These are phyloP conservation scores for Geotrichum ghanense DNA, from an alignment of 805 yeast species.

Conservation along the genomic window DNA sequence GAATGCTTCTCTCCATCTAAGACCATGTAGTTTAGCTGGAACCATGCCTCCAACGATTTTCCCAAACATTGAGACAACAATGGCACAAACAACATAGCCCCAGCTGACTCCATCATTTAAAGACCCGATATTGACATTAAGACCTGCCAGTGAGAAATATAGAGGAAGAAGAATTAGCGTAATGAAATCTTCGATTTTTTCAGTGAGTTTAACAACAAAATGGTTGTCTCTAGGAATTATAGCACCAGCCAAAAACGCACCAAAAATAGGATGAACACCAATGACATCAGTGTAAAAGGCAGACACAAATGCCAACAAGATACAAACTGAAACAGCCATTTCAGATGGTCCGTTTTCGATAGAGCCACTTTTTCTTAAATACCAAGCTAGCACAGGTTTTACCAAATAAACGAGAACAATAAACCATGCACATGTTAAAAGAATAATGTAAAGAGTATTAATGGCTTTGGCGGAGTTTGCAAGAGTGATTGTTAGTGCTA, in stretches of 20 bases:
- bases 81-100: constrained; percentile 65
- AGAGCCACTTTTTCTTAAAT: constrained; percentile 41
- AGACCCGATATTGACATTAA: constrained; percentile 54
- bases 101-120: constrained; percentile 61
- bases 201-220: constrained; percentile 59
- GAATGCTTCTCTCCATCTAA: constrained; percentile 61
- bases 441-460: constrained; percentile 55
- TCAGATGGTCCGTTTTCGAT: constrained; percentile 46
- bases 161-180: constrained; percentile 62
- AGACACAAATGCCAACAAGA: constrained; percentile 48
- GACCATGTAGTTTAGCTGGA: constrained; percentile 50
- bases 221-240: constrained; percentile 69
- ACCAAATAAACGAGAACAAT: constrained; percentile 48
- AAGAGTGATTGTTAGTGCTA: constrained; percentile 65
- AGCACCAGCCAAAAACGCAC: constrained; percentile 69
- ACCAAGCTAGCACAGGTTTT: constrained; percentile 35
- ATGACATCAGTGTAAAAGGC: constrained; percentile 74
- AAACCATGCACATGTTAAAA: constrained; percentile 62
- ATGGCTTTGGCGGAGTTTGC: constrained; percentile 60
- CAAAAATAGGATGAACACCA: constrained; percentile 81
- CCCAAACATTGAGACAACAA: constrained; percentile 54
- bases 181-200: constrained; percentile 68
- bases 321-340: constrained; percentile 47
- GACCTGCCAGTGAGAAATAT: constrained; percentile 72
- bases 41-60: constrained; percentile 57